Conservation (phyloP, 129 eudicot genomes). For the Escallonia herrerae region DNA sequence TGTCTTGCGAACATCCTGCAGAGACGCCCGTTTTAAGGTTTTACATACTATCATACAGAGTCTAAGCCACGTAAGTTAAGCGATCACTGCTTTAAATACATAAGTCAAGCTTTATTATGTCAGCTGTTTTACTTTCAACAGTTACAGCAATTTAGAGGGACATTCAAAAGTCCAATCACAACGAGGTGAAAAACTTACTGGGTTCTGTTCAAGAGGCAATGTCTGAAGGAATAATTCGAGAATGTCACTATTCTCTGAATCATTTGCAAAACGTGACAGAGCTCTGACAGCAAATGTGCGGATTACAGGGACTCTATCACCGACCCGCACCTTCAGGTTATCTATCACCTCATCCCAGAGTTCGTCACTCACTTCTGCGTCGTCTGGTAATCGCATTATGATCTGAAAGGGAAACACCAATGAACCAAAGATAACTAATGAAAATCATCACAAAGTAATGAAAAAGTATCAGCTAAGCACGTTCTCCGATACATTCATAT, state of each 20-base stretch:
- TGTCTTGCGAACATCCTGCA: slow-evolving; percentile 93
- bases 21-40: not conserved
- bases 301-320: slow-evolving; percentile 65
- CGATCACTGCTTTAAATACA: too few relatives aligned
- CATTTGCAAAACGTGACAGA: slow-evolving; percentile 81
- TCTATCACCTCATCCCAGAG: slow-evolving; percentile 96
- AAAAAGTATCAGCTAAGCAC: not conserved
- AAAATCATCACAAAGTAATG: not conserved
- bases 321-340: slow-evolving; percentile 60
- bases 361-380: slow-evolving; percentile 79
- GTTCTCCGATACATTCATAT: not conserved
- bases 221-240: slow-evolving; percentile 67
- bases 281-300: slow-evolving; percentile 85
- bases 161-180: not conserved
- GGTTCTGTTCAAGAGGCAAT: slow-evolving; percentile 66
- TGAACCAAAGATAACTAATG: slow-evolving; percentile 7
- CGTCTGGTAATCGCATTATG: slow-evolving; percentile 90
- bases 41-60: too few relatives aligned
- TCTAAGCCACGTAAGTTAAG: too few relatives aligned
- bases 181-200: slow-evolving; percentile 32
- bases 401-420: slow-evolving; percentile 40
- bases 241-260: slow-evolving; percentile 87
- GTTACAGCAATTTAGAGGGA: not conserved
- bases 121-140: too few relatives aligned
- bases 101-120: too few relatives aligned